Evolutionary conservation across 768 basidiomycete genomes (phyloP).

Genomic region (Naganishia vaughanmartiniae): DNA sequence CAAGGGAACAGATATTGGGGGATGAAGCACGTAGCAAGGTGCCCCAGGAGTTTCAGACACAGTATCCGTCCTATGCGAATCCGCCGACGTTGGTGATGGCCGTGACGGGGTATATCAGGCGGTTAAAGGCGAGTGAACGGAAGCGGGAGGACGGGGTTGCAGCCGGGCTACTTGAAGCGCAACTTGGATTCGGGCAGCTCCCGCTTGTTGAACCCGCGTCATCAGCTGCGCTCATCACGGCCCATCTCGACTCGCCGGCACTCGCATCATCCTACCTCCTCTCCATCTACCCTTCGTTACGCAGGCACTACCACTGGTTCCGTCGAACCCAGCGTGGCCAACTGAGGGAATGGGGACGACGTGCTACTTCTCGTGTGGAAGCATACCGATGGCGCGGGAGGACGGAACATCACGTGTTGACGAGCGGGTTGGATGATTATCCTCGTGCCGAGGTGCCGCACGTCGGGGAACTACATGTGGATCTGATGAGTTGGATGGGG

Average conservation of each 20-base stretch:
- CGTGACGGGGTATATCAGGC: constrained; percentile 80
- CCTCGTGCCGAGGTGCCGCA: constrained; percentile 78
- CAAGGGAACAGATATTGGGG: constrained; percentile 90
- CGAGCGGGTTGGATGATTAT: constrained; percentile 95
- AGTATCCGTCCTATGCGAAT: constrained; percentile 91
- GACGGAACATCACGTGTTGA: constrained; percentile 70
- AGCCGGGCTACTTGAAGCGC: constrained; percentile 60
- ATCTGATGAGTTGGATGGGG: constrained; percentile 93
- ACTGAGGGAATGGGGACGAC: constrained; percentile 80
- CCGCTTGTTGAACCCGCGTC: constrained; percentile 1
- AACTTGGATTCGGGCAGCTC: constrained; percentile 56
- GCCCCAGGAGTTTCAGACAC: constrained; percentile 82
- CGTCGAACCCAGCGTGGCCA: constrained; percentile 88
- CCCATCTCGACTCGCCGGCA: constrained; percentile 60
- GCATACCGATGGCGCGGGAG: constrained; percentile 93
- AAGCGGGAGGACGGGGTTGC: background rate
- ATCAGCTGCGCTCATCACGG: background rate
- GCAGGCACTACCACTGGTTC: constrained; percentile 95
- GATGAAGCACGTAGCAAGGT: constrained; percentile 96
- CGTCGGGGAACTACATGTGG: constrained; percentile 85
- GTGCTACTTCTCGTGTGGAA: constrained; percentile 77
- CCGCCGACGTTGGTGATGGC: constrained; percentile 94
- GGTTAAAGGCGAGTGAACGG: constrained; percentile 57
- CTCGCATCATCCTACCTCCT: constrained; percentile 68
- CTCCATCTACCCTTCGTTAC: constrained; percentile 77